Evolutionary conservation across 2,329 filamentous ascomycete species (phyloP), one percentile per base, ranked within the genome.

Genomic region (Trichoderma polysporum): DNA sequence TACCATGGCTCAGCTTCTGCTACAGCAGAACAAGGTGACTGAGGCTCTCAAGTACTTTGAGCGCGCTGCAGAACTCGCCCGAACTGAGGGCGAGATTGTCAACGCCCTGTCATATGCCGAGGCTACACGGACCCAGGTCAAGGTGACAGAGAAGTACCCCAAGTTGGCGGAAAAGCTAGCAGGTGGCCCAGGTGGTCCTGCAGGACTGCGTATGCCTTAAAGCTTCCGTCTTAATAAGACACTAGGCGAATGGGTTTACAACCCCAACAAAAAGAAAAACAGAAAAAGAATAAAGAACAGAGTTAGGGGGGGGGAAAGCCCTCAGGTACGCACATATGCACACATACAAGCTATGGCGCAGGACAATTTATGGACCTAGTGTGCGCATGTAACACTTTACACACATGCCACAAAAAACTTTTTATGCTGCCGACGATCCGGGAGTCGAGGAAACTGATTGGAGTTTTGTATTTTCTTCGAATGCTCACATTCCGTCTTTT

Each of bases 21-120:
- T 99, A 39, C 95, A 99, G 80, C 95, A 98, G 84, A 95, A 95
- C 79, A 97, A 97, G 83, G 94, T 99, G 67, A 91, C 91, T 39
- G 92, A 97, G 70, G 95, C 95, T 0, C 88, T 99, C 71, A 93
- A 91, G 80, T 98, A 98, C 84, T 99, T 99, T 77, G 94, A 98
- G 84, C 91, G 93, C 69, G 95, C 95, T 2, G 95, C 94, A 31
- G 94, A 98, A 81, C 88, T 99, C 62, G 94, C 93, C 54, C 86
- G 95, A 73, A 99, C 95, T 37, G 94, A 97, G 75, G 92, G 91
- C 68, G 95, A 99, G 83, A 94, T 98, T 70, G 89, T 98, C 72
- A 98, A 98, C 76, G 95, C 95, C 7, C 86, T 99, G 19, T 97
- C 93, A 22, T 99, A 99, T 76, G 95, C 95, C 33, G 95, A 99